Evolutionary conservation across 2,329 filamentous ascomycete species (phyloP).

Genomic region (Magnaporthiopsis incrustans): DNA sequence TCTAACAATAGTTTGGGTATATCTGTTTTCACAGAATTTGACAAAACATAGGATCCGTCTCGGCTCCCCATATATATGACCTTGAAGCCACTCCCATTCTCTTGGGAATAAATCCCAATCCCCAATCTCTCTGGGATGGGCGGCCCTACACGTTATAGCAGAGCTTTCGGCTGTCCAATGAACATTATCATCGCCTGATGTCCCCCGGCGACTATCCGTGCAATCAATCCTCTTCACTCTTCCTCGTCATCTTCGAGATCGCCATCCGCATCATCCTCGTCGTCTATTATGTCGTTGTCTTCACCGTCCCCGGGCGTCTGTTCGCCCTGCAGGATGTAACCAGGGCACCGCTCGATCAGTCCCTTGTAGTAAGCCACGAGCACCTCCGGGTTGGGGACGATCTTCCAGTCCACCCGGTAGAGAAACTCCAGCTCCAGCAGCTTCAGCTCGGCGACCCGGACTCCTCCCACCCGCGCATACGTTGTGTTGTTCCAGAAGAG

Average conservation of each 20-base stretch:
- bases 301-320: constrained; percentile 18
- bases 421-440: constrained; percentile 90
- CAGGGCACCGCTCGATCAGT: constrained; percentile 60
- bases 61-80: neutral
- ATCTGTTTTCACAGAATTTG: neutral
- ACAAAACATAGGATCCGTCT: neutral
- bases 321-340: constrained; percentile 43
- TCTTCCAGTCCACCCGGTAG: constrained; percentile 88
- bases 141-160: neutral
- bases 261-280: constrained; percentile 23
- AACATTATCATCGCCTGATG: neutral
- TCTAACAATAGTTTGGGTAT: neutral
- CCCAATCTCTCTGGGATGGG: neutral
- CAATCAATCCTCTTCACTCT: constrained; percentile 13
- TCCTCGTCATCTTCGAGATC: constrained; percentile 26
- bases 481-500: constrained; percentile 98
- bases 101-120: neutral
- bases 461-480: constrained; percentile 88
- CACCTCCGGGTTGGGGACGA: constrained; percentile 90
- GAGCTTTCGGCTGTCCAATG: neutral
- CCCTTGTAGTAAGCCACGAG: constrained; percentile 89
- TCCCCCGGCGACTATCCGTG: neutral
- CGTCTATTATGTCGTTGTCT: constrained; percentile 23
- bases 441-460: constrained; percentile 82
- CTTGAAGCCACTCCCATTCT: neutral